Evolutionary conservation across 345 rosid species (phyloP), one percentile per base, ranked within the genome.

Genomic region (Pistacia atlantica): DNA sequence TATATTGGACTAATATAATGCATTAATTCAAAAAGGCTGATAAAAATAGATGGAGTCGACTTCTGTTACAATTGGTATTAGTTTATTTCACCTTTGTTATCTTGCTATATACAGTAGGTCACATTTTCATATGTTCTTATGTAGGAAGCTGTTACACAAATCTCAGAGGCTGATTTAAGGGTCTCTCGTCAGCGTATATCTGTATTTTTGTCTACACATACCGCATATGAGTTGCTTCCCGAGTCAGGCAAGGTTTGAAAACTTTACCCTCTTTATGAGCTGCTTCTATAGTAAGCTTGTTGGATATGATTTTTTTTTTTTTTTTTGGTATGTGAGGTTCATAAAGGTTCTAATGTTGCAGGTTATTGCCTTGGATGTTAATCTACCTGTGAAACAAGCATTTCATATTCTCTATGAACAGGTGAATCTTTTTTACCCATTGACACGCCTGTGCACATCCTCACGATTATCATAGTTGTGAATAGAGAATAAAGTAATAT

Each of bases 321-420:
- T 25, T 25, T 25, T 25, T 25, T 25, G 1, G 4, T 4, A 13
- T 35, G 1, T 55, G 65, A 65, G 42, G 78, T 28, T 65, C 22
- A 16, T 38, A 5, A 4, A 69, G 38, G 54, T 76, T 79, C 45
- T 58, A 68, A 65, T 59, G 59, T 67, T 66, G 66, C 89, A 96
- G 99, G 95, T 96, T 66, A 83, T 94, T 76, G 97, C 95, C 31
- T 86, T 96, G 93, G 99, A 96, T 87, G 92, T 93, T 78, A 87
- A 85, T 81, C 83, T 93, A 79, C 97, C 99, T 14, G 99, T 96
- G 81, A 93, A 96, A 86, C 99, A 93, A 87, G 99, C 99, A 77
- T 96, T 96, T 73, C 99, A 96, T 83, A 87, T 92, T 83, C 92
- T 96, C 63, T 82, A 93, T 78, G 99, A 96, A 81, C 99, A 96